Conservation (phyloP, 2,329 filamentous ascomycete species). For the Endothia cerciana region DNA sequence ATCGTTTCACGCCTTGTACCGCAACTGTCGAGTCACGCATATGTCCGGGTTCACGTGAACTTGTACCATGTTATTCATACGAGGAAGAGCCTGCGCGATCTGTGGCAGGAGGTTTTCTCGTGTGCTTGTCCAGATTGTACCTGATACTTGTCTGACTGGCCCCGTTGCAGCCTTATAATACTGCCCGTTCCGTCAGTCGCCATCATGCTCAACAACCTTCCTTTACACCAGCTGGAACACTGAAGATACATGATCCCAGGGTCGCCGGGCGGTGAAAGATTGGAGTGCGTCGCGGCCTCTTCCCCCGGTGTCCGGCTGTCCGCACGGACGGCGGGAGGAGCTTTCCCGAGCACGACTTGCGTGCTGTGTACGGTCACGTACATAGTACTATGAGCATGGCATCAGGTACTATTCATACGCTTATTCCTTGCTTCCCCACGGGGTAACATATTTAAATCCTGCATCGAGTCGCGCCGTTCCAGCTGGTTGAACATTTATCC, state of each 20-base stretch:
- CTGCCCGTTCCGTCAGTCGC: background rate
- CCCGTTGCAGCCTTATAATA: too few species aligned
- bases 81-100: too few species aligned
- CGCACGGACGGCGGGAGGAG: background rate
- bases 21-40: background rate
- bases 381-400: background rate
- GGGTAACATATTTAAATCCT: background rate
- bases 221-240: background rate
- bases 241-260: background rate
- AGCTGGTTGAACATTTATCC: background rate
- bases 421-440: background rate
- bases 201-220: background rate
- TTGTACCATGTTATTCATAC: background rate
- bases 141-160: background rate
- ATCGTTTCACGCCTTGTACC: background rate
- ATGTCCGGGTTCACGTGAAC: background rate
- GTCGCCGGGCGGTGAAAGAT: background rate
- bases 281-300: background rate
- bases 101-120: background rate
- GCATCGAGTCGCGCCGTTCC: too few species aligned
- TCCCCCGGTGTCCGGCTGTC: background rate
- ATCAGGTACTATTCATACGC: background rate
- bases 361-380: background rate
- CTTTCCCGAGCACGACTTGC: background rate
- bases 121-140: background rate